A percentile compares a stretch with the other conserved stretches of the same genome.
Evolutionary conservation across 2,329 filamentous ascomycete species (phyloP).

Genomic region (Neofusicoccum ribis): DNA sequence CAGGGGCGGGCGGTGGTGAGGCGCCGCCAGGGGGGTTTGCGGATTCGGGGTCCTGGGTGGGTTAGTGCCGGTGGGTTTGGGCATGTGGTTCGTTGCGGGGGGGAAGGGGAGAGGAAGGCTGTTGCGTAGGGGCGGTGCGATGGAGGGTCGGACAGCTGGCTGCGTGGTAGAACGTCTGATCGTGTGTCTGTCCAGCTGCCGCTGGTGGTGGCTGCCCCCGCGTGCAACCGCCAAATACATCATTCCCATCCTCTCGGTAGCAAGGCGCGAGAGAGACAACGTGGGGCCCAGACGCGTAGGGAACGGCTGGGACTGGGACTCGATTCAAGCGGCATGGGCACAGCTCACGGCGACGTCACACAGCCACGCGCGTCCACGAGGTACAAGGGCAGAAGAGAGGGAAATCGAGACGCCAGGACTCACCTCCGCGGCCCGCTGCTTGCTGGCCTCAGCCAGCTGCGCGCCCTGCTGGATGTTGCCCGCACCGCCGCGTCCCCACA

Average conservation of each 20-base stretch:
- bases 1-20: constrained; percentile 22
- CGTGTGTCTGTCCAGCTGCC: too few species aligned
- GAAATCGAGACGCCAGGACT: constrained; percentile 9
- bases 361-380: background rate
- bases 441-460: constrained; percentile 34
- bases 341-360: background rate
- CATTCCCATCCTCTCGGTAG: too few species aligned
- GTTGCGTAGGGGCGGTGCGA: background rate
- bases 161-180: background rate
- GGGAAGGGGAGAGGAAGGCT: background rate
- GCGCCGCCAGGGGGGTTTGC: constrained; percentile 32
- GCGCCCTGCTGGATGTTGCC: constrained; percentile 41
- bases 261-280: too few species aligned
- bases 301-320: too few species aligned
- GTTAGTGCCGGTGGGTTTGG: background rate
- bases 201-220: too few species aligned
- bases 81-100: background rate
- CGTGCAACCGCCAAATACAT: too few species aligned
- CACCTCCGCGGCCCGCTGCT: constrained; percentile 32
- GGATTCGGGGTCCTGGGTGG: constrained; percentile 21
- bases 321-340: too few species aligned
- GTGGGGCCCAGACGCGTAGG: too few species aligned
- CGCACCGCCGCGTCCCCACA: constrained; percentile 46
- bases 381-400: background rate
- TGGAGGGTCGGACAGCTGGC: background rate